Conservation (phyloP, 768 basidiomycete genomes). For the Leccinum imitatum region DNA sequence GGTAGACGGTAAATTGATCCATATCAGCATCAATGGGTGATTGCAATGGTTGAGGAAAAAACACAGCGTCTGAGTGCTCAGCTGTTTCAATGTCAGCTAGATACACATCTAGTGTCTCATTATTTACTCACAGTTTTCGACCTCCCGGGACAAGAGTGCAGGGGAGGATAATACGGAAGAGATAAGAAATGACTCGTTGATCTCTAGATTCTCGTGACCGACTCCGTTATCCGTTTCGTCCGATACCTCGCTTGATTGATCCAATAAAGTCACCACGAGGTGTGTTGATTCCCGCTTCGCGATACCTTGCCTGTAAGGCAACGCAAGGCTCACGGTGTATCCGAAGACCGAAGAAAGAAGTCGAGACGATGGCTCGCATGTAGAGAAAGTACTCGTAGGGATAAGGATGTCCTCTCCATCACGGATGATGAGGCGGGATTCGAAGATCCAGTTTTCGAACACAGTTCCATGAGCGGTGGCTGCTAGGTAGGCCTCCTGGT, state of each 20-base stretch:
- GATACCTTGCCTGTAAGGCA: slow-evolving; percentile 75
- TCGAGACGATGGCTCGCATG: slow-evolving; percentile 15
- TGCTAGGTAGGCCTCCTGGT: slow-evolving; percentile 46
- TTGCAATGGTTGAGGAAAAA: slow-evolving; percentile 34
- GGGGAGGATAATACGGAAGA: slow-evolving; percentile 41
- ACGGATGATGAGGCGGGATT: slow-evolving; percentile 47
- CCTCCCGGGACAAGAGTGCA: slow-evolving; percentile 9
- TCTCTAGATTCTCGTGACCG: slow-evolving; percentile 54
- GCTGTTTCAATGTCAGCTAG: neutral
- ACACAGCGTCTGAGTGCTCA: slow-evolving; percentile 15
- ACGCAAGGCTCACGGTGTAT: slow-evolving; percentile 57
- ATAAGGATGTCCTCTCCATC: slow-evolving; percentile 44
- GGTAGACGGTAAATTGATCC: slow-evolving; percentile 59
- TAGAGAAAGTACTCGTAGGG: slow-evolving; percentile 18
- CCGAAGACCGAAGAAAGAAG: slow-evolving; percentile 25
- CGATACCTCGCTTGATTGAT: slow-evolving; percentile 8
- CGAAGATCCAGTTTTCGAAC: slow-evolving; percentile 46
- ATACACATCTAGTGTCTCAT: neutral
- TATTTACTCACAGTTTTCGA: slow-evolving; percentile 9
- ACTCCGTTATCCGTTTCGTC: slow-evolving; percentile 10
- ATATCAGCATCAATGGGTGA: slow-evolving; percentile 33
- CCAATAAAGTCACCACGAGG: slow-evolving; percentile 47
- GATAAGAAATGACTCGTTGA: slow-evolving; percentile 70
- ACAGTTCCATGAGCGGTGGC: slow-evolving; percentile 35
- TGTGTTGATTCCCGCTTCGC: slow-evolving; percentile 48